Evolutionary conservation across 345 rosid genomes (phyloP).

Genomic region (Diplotaxis tenuifolia): DNA sequence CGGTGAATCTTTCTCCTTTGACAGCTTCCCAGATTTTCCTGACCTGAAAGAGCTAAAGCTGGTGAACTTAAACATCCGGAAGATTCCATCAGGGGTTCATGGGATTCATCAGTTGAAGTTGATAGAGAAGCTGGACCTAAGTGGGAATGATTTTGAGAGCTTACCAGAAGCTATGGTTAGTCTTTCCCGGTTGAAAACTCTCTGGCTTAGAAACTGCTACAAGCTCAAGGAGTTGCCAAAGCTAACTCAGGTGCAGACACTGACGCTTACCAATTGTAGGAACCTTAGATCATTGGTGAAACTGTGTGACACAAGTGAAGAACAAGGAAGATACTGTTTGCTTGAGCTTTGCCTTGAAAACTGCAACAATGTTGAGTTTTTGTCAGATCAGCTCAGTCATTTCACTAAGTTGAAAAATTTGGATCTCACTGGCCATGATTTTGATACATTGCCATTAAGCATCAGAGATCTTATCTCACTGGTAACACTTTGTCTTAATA

Average conservation of each 20-base stretch:
- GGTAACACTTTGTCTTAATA: conserved; percentile 5
- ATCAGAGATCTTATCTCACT: conserved; percentile 2
- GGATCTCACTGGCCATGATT: conserved; percentile 23
- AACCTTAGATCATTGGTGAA: conserved; percentile 7
- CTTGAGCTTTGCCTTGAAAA: conserved; percentile 25
- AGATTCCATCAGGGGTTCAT: background rate
- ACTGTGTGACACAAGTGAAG: background rate
- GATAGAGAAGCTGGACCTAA: background rate
- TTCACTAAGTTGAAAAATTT: conserved; percentile 10
- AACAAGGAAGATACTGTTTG: background rate
- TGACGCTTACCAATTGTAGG: conserved; percentile 3
- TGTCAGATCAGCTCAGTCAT: conserved; percentile 11
- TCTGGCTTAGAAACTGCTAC: conserved; percentile 9
- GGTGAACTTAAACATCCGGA: background rate
- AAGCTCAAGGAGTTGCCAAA: conserved; percentile 1
- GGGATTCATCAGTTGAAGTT: background rate
- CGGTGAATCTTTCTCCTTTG: background rate
- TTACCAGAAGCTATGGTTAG: background rate
- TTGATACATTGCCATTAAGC: conserved; percentile 5
- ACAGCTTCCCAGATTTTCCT: background rate
- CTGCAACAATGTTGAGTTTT: conserved; percentile 4
- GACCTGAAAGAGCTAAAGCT: too few species aligned
- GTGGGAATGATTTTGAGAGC: background rate
- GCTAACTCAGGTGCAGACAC: conserved; percentile 2
- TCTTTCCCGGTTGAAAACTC: background rate